A percentile compares a stretch with the other conserved stretches of the same genome.
These are phyloP conservation scores for Phytophthora sp. DNA, from an alignment of 352 stramenopile species.

Conservation along the genomic window DNA sequence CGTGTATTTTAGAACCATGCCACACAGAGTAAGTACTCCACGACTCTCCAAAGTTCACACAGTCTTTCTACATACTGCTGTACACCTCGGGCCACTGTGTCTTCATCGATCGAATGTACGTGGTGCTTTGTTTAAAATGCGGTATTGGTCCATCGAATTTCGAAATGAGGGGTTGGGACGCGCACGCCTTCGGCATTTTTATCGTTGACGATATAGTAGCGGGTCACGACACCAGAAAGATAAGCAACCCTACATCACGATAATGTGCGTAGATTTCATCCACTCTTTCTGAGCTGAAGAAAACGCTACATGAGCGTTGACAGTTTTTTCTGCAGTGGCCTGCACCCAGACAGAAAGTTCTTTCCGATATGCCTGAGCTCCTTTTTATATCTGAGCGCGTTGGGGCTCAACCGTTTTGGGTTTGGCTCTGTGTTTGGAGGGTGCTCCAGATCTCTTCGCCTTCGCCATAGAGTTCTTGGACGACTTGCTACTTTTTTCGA, in stretches of 20 bases:
- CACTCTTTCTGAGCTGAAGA: neutral
- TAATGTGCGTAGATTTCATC: neutral
- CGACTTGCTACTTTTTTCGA: no score
- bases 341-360: neutral
- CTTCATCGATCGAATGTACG: neutral
- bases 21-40: constrained; percentile 2
- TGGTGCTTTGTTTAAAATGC: neutral
- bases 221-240: neutral
- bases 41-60: constrained; percentile 1
- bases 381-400: no score
- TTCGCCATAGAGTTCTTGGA: no score
- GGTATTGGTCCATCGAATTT: constrained; percentile 5
- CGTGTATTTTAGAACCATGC: neutral
- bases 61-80: constrained; percentile 1
- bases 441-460: no score
- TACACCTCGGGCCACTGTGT: neutral
- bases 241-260: neutral
- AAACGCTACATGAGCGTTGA: neutral
- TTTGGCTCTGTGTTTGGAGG: no score
- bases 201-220: neutral
- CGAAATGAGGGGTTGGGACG: neutral
- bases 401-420: no score
- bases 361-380: no score
- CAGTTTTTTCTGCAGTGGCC: neutral
- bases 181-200: neutral